Evolutionary conservation across 1,139 yeast species (phyloP), one percentile per base, ranked within the genome.

Genomic region (Yamadazyma mexicana): DNA sequence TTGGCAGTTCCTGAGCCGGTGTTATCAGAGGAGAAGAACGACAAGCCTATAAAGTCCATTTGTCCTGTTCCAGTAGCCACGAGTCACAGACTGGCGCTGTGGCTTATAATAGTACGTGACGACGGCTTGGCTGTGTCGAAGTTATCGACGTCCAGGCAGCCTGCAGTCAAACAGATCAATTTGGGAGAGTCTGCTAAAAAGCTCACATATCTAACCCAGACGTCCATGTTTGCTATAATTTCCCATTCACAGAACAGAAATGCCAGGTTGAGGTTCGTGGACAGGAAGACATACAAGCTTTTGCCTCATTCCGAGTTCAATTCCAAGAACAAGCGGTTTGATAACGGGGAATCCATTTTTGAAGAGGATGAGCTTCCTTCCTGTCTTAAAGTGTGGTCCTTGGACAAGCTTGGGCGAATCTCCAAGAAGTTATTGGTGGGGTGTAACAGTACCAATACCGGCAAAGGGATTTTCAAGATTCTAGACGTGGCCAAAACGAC

Each of bases 121-220:
- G 81, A 77, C 46, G 83, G 83, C 0, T 55, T 80, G 15, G 62
- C 69, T 23, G 43, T 70, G 2, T 59, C 72, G 0, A 52, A 58
- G 2, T 43, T 77, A 1, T 58, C 45, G 29, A 51, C 62, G 0
- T 66, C 47, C 40, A 59, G 37, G 44, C 54, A 38, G 38, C 65
- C 64, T n/a, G 48, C 53, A 9, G 46, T 65, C 3, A 59, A 58
- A 37, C 75, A 65, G 44, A 44, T 73, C 0, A 59, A 58, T 15
- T 49, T 75, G 2, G 65, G 67, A 0, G 70, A 64, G 17, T 50
- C 66, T 3, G 73, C 78, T 0, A 66, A 65, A 37, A 63, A 61
- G 40, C 33, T 73, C 33, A 43, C 58, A 5, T 70, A 62, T 42
- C 37, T 73, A 7, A 55, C 62, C 0, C 64, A 63, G 37, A 39